A percentile compares a stretch with the other conserved stretches of the same genome.
Evolutionary conservation across 352 stramenopile species (phyloP).

Genomic region (Peronosclerospora sorghi): DNA sequence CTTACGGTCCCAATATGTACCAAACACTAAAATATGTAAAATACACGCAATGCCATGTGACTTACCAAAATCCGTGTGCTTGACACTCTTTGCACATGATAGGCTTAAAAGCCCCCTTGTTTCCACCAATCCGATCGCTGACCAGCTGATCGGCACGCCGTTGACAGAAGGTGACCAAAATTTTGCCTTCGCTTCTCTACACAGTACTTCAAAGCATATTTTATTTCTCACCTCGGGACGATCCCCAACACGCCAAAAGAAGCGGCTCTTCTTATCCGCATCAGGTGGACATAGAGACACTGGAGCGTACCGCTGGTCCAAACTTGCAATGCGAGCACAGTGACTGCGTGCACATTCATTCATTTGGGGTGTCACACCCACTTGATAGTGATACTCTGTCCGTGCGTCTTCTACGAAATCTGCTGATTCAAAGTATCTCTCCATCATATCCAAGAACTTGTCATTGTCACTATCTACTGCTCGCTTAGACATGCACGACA

Average conservation of each 20-base stretch:
- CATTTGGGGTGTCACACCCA: slow-evolving; percentile 80
- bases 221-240: slow-evolving; percentile 25
- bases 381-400: slow-evolving; percentile 82
- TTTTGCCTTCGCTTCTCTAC: no score
- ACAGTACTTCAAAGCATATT: no score
- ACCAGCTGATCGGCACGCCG: no score
- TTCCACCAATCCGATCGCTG: no score
- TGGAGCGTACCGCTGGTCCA: slow-evolving; percentile 51
- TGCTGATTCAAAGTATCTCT: slow-evolving; percentile 84
- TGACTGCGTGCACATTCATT: slow-evolving; percentile 83
- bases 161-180: no score
- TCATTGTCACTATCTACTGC: slow-evolving; percentile 63
- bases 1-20: no score
- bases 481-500: slow-evolving; percentile 24
- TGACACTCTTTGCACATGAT: no score
- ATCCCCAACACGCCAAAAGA: slow-evolving; percentile 89
- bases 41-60: no score
- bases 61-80: no score
- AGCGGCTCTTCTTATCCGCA: slow-evolving; percentile 89
- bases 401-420: slow-evolving; percentile 84
- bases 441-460: slow-evolving; percentile 89
- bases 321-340: slow-evolving; percentile 41
- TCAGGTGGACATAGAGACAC: slow-evolving; percentile 82
- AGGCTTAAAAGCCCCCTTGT: no score
- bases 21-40: no score